Base-by-base conservation (phyloP, 2,329 filamentous ascomycete genomes). In the Cercospora sesami region DNA sequence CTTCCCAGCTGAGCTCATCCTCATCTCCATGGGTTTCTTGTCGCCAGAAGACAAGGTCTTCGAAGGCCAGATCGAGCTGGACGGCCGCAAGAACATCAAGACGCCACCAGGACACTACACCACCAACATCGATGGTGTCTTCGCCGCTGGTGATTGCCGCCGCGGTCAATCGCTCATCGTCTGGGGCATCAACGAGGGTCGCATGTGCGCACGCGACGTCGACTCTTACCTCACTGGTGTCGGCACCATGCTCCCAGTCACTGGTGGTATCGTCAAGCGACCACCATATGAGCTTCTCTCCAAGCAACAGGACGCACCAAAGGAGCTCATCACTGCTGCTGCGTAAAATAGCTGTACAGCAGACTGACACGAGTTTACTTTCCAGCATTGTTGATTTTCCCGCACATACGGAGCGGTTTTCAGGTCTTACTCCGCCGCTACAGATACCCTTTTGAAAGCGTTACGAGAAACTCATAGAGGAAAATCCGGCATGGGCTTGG, bases 151-250 rank as follows among this genome's bases (percentile, higher is more conserved):
- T 82, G 94, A 98, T 81, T 97, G 94, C 81, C 91, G 94, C 69
- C 91, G 94, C 77, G 94, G 94, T 66, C 94, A 98, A 83, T 96
- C 93, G 65, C 85, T 98, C 67, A 97, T 98, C 81, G 94, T 98
- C 73, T 98, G 94, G 93, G 94, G 94, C 79, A 98, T 98, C 85
- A 98, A 98, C 79, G 94, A 98, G 83, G 94, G 94, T 76, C 91
- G 94, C 75, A 92, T 95, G 83, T 90, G 91, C 75, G 94, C 94
- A 76, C 91, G 94, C 70, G 94, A 98, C 80, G 91, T 97, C 66
- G 94, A 98, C 80, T 81, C 92, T 63, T 97, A 88, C 85, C 90
- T 98, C 55, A 92, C 91, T 80, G 87, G 90, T 71, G 87, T 83
- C 64, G 84, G 88, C 77, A 94, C 91, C 67, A 87, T 87, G 77